Percentiles rank a stretch among this genome's conserved stretches.
Evolutionary conservation across 2,329 filamentous ascomycete species (phyloP).

Genomic region (Fusarium sp.): DNA sequence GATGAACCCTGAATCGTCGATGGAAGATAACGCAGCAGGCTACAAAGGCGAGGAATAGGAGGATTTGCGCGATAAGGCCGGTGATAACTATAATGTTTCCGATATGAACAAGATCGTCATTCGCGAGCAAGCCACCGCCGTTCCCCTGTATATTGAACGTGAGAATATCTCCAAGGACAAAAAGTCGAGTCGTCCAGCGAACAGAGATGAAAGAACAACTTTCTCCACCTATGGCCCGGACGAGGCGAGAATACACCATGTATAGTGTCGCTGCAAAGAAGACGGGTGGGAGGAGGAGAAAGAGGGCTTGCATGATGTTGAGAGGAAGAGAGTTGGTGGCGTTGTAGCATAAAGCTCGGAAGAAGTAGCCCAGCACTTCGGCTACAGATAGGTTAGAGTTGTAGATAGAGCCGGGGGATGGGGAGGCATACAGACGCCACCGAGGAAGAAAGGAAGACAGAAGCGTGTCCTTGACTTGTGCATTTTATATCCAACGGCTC

Average conservation of each 20-base stretch:
- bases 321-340: conserved; percentile 6
- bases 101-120: neutral
- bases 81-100: conserved; percentile 16
- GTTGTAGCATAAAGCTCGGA: conserved; percentile 15
- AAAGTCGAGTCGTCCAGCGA: conserved; percentile 16
- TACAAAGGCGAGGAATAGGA: conserved; percentile 15
- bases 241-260: conserved; percentile 23
- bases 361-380: conserved; percentile 23
- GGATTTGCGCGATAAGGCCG: neutral
- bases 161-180: conserved; percentile 20
- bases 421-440: conserved; percentile 53
- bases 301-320: conserved; percentile 28
- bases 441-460: conserved; percentile 56
- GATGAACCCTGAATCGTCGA: neutral
- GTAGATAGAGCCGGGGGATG: fast-evolving
- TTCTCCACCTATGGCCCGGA: neutral
- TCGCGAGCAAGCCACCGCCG: conserved; percentile 10
- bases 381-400: neutral
- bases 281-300: conserved; percentile 13
- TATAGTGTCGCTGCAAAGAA: conserved; percentile 33
- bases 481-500: conserved; percentile 53
- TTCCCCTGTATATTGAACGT: conserved; percentile 22
- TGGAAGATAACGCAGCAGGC: conserved; percentile 11
- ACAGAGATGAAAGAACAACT: conserved; percentile 6
- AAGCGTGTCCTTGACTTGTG: conserved; percentile 57